These are phyloP conservation scores for Sporothrix pseudoabietina DNA, from an alignment of 2,329 filamentous ascomycete genomes.

Conservation along the genomic window DNA sequence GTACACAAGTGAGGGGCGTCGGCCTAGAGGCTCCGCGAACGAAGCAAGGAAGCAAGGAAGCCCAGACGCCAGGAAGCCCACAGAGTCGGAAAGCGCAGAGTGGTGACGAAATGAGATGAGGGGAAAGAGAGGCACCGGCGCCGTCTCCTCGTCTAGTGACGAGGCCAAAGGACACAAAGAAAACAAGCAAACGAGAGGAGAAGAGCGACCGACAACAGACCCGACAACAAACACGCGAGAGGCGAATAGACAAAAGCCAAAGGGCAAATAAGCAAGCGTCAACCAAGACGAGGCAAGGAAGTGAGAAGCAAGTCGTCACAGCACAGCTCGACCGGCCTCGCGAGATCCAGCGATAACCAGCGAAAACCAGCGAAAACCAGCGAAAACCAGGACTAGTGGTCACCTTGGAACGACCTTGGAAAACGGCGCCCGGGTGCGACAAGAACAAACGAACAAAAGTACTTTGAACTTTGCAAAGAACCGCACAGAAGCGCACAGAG, in stretches of 20 bases:
- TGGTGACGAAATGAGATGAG: constrained; percentile 23
- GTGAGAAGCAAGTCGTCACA: not conserved
- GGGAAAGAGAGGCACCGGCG: constrained; percentile 19
- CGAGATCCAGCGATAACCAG: not conserved
- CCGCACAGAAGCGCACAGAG: not conserved
- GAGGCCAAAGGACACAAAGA: constrained; percentile 17
- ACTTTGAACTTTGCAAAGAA: constrained; percentile 11
- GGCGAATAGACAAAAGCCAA: not conserved
- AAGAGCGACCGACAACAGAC: not conserved
- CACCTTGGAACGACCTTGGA: not conserved
- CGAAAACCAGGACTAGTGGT: not conserved
- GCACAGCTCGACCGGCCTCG: not conserved
- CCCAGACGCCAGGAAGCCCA: not conserved
- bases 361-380: not conserved
- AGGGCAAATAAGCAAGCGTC: not conserved
- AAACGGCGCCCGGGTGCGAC: not conserved
- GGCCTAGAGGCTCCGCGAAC: not conserved
- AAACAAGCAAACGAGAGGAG: constrained; percentile 12
- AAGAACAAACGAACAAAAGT: not conserved
- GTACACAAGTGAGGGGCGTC: constrained; percentile 6
- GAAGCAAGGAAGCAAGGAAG: constrained; percentile 6
- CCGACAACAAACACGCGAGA: constrained; percentile 16
- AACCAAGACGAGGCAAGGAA: not conserved
- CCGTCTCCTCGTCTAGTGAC: constrained; percentile 15
- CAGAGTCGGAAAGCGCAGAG: not conserved